These are phyloP conservation scores for Biscogniauxia mediterranea DNA, from an alignment of 2,329 filamentous ascomycete species.

Conservation along the genomic window DNA sequence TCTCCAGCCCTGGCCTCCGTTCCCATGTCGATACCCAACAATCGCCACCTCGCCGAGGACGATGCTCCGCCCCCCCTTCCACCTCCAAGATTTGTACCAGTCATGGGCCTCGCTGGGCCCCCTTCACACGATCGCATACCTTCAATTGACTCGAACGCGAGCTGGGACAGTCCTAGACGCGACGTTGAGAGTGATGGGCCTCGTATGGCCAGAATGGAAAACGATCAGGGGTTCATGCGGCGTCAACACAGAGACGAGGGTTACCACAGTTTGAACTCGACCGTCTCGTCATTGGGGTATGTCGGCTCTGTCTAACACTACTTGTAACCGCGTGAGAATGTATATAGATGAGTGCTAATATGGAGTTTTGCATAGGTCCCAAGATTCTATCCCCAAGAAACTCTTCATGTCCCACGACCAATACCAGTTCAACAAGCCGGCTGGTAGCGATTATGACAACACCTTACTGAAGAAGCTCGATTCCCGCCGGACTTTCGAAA, in stretches of 20 bases:
- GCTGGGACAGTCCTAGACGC: conserved; percentile 28
- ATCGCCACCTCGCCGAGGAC: conserved; percentile 31
- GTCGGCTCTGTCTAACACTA: conserved; percentile 1
- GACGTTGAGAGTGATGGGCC: conserved; percentile 25
- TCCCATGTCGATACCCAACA: conserved; percentile 38
- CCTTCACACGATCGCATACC: conserved; percentile 27
- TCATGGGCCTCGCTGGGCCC: conserved; percentile 23
- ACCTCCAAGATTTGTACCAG: conserved; percentile 34
- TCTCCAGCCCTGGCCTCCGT: conserved; percentile 32
- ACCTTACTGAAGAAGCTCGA: conserved; percentile 57
- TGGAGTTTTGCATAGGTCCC: conserved; percentile 33
- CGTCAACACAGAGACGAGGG: conserved; percentile 31
- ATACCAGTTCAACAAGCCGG: conserved; percentile 46
- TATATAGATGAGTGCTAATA: not conserved
- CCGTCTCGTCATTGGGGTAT: conserved; percentile 30
- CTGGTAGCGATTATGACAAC: conserved; percentile 43
- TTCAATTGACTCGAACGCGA: conserved; percentile 30
- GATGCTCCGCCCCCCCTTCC: conserved; percentile 37
- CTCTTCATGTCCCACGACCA: conserved; percentile 51
- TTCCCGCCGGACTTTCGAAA: conserved; percentile 44
- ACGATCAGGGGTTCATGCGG: conserved; percentile 18
- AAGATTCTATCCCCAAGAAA: conserved; percentile 41
- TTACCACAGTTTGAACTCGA: conserved; percentile 34
- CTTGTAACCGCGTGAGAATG: not conserved
- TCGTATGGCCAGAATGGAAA: conserved; percentile 21